Percentiles rank a stretch among this genome's conserved stretches.
Conservation (phyloP, 2,329 filamentous ascomycete species). For the Phyllosticta ampelicida region DNA sequence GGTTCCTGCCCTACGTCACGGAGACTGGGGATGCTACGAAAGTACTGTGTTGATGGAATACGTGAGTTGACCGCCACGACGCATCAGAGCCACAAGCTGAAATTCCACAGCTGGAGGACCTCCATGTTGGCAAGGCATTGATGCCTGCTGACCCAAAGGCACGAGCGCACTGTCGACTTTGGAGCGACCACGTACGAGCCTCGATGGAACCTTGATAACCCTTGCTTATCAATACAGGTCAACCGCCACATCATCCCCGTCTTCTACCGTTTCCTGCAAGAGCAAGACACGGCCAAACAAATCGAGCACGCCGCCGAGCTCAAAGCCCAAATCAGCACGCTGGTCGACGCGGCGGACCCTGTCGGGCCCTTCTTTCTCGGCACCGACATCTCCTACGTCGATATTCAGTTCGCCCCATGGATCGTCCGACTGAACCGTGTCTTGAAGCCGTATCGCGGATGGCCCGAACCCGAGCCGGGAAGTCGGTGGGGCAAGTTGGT, state of each 20-base stretch:
- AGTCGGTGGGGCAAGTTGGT: slow-evolving; percentile 61
- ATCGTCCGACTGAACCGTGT: slow-evolving; percentile 57
- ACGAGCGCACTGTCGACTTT: slow-evolving; percentile 65
- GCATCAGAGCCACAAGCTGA: background rate
- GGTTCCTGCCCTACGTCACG: slow-evolving; percentile 67
- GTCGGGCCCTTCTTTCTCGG: slow-evolving; percentile 62
- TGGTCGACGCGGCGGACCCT: slow-evolving; percentile 46
- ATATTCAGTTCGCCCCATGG: slow-evolving; percentile 68
- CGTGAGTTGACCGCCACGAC: slow-evolving; percentile 31
- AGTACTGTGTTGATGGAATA: slow-evolving; percentile 80
- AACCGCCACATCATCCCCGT: slow-evolving; percentile 64
- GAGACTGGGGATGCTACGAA: slow-evolving; percentile 73
- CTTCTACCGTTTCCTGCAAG: slow-evolving; percentile 65
- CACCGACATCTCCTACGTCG: slow-evolving; percentile 50
- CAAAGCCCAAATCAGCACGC: slow-evolving; percentile 52
- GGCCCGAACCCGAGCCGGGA: slow-evolving; percentile 52
- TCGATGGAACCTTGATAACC: background rate
- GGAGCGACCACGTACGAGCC: slow-evolving; percentile 60
- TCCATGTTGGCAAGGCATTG: slow-evolving; percentile 48
- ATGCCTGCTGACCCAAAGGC: slow-evolving; percentile 56
- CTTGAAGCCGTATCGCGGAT: slow-evolving; percentile 53
- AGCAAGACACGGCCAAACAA: slow-evolving; percentile 50
- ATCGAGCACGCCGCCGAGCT: slow-evolving; percentile 50
- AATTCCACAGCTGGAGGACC: slow-evolving; percentile 57
- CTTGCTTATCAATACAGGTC: slow-evolving; percentile 42